Conservation (phyloP, 306 rosid genomes). For the Cicer bijugum region DNA sequence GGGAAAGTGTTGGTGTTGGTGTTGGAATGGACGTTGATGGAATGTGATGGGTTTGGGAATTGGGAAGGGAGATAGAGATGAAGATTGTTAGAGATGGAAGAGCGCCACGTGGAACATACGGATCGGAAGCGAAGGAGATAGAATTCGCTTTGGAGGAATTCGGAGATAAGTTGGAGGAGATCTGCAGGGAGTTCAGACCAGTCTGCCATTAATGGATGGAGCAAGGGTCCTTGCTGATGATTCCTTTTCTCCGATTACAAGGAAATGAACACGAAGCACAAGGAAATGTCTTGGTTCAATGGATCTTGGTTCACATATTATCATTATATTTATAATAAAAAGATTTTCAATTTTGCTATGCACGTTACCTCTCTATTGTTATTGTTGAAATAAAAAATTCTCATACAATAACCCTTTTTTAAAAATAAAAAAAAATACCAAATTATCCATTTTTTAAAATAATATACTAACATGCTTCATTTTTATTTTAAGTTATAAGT, state of each 20-base stretch:
- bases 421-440: too few relatives aligned
- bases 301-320: too few relatives aligned
- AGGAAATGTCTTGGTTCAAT: too few relatives aligned
- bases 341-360: too few relatives aligned
- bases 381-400: too few relatives aligned
- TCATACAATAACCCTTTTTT: too few relatives aligned
- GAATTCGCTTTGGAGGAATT: constrained; percentile 26
- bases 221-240: not conserved
- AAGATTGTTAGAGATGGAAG: not conserved
- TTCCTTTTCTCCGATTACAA: not conserved
- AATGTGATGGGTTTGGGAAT: constrained; percentile 1
- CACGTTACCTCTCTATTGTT: too few relatives aligned
- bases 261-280: not conserved
- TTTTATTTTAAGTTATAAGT: too few relatives aligned
- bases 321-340: too few relatives aligned
- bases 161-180: constrained; percentile 25
- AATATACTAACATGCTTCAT: too few relatives aligned
- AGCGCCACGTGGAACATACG: constrained; percentile 50
- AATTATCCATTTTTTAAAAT: too few relatives aligned
- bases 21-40: not conserved
- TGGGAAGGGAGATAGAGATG: not conserved
- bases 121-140: constrained; percentile 46
- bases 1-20: constrained; percentile 17
- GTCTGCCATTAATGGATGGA: constrained; percentile 29
- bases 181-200: constrained; percentile 46